Base-by-base conservation (phyloP, 176 grass and related monocot genomes). In the Eragrostis nindensis region DNA sequence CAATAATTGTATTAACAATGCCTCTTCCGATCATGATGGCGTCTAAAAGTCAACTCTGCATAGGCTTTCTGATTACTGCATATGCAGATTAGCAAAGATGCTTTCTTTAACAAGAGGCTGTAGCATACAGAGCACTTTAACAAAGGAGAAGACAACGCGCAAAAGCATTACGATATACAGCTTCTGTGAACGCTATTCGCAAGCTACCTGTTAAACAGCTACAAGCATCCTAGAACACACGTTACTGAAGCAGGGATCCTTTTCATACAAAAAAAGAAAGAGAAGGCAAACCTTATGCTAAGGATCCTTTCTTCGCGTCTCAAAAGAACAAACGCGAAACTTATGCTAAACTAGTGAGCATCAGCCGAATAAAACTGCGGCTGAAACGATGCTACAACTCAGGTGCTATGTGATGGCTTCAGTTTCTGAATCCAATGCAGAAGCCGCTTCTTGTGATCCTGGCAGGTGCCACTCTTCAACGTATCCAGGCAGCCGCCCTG, bases 401-500 rank as follows among this genome's bases (percentile, higher is more conserved):
- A 67, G 42, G 48, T 67, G 73, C 73, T 50, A 14, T 89, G 86
- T 2, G 50, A 48, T 5, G 67, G 62, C 44, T 91, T 99, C 75
- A 95, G 91, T 44, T 93, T 95, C 42, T 88, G 85, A 46, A 99
- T 84, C 97, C 93, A 91, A n/a, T 92, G 89, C 80, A 66, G 65
- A 16, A 96, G 40, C 26, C 84, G 71, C 41, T 93, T 95, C 73
- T 91, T 93, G 24, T 89, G 88, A 76, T 91, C 92, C 76, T 89
- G 79, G 79, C 74, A 84, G 55, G 60, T 89, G 70, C 86, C 40
- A 32, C 82, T 87, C 83, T 91, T 84, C 16, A 76, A 13, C 4
- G 89, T 24, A 41, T 99, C 68, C 0, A 93, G 87, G 68, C 84
- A 86, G 77, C 97, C 97, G 7, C 84, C 86, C 74, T 91, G 84